Conservation (phyloP, 148 eudicot species). For the Vaccinium corymbosum region DNA sequence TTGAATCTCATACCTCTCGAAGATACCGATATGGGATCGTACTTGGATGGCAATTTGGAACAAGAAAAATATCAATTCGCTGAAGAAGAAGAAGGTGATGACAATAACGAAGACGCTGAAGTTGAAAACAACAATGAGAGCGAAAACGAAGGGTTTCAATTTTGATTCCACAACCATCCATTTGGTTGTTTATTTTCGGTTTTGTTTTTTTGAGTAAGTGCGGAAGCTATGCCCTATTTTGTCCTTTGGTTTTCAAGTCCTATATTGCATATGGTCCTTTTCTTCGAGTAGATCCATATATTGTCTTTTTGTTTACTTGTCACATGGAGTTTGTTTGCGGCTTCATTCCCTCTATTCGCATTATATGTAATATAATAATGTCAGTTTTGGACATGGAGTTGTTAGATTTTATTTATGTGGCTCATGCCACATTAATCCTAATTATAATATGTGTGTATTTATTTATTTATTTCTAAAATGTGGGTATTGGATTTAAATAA, state of each 20-base stretch:
- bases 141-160: neutral
- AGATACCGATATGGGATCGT: neutral
- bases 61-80: neutral
- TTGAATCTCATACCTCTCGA: constrained; percentile 11
- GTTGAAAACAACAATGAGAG: neutral
- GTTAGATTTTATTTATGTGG: too few species aligned
- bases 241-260: neutral
- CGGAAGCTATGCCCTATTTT: neutral
- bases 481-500: too few species aligned
- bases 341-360: neutral
- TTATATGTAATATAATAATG: too few species aligned
- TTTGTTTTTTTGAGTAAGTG: neutral
- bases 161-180: neutral
- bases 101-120: neutral
- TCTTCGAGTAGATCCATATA: neutral
- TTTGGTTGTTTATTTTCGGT: neutral
- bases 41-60: neutral
- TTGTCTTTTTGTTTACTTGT: neutral
- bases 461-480: too few species aligned
- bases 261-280: neutral
- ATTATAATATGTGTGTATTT: too few species aligned
- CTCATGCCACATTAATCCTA: too few species aligned
- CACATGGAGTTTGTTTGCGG: neutral
- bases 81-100: neutral
- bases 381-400: too few species aligned